Evolutionary conservation across 441 rosid species (phyloP).

Genomic region (Adansonia rubrostipa): DNA sequence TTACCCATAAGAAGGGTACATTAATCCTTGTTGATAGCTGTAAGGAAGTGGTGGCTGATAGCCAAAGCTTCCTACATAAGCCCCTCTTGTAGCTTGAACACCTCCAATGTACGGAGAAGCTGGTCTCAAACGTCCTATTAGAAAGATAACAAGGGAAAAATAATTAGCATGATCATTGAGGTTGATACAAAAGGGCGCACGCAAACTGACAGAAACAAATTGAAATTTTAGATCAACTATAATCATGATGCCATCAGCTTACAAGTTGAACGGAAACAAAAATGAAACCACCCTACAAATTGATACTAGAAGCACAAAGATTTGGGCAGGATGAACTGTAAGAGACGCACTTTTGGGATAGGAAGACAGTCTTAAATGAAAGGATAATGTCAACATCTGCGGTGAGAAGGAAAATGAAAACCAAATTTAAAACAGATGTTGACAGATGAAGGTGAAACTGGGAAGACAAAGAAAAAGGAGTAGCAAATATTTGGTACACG

Average conservation of each 20-base stretch:
- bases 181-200: neutral
- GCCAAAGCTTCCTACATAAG: conserved; percentile 67
- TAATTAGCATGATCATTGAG: neutral
- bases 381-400: neutral
- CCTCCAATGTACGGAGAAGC: conserved; percentile 56
- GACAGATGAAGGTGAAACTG: neutral
- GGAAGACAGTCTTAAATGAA: conserved; percentile 3
- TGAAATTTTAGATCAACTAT: conserved; percentile 6
- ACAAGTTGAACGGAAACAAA: neutral
- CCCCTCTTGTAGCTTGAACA: conserved; percentile 63
- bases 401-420: conserved; percentile 5
- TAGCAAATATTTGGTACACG: neutral
- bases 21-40: conserved; percentile 78
- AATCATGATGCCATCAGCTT: neutral
- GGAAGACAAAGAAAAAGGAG: neutral
- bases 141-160: conserved; percentile 18
- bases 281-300: neutral
- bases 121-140: conserved; percentile 73
- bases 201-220: neutral
- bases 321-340: neutral
- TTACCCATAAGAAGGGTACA: conserved; percentile 89
- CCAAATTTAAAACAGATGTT: neutral
- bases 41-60: conserved; percentile 75
- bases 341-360: neutral
- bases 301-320: neutral